Conservation (phyloP, 2,329 filamentous ascomycete species). For the Trichoderma sp. region DNA sequence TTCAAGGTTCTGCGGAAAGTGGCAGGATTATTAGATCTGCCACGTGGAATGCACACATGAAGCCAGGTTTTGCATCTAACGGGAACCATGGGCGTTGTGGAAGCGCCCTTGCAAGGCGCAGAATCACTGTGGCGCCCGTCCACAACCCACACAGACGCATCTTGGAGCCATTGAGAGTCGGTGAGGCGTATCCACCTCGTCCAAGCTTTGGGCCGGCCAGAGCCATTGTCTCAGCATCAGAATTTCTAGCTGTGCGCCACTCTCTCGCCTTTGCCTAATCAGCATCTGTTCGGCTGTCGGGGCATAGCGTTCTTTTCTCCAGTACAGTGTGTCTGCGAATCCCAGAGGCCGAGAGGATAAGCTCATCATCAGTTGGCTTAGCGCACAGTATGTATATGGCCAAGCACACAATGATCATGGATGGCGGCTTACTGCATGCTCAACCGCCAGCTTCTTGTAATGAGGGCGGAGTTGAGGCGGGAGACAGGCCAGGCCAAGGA, state of each 20-base stretch:
- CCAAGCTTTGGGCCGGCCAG: constrained; percentile 4
- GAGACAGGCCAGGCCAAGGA: not conserved
- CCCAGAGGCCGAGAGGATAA: not conserved
- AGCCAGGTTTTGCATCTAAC: constrained; percentile 9
- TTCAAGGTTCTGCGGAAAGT: constrained; percentile 3
- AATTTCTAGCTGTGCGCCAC: not conserved
- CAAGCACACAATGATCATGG: not conserved
- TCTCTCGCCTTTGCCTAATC: not conserved
- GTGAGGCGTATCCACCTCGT: not conserved
- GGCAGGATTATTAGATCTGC: constrained; percentile 17
- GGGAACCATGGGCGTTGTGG: not conserved
- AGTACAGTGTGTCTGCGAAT: not conserved
- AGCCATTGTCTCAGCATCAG: constrained; percentile 8
- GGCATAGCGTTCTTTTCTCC: not conserved
- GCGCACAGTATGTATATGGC: not conserved
- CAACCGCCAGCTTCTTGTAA: not conserved
- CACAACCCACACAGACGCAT: not conserved
- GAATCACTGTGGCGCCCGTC: not conserved
- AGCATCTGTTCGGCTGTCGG: not conserved
- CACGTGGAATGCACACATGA: constrained; percentile 14
- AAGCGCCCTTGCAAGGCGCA: not conserved
- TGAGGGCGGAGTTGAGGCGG: not conserved
- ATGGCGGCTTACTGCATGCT: constrained; percentile 13
- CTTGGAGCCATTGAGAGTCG: constrained; percentile 2
- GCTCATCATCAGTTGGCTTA: not conserved